Conservation (phyloP, 345 rosid genomes). For the Moricandia arvensis region DNA sequence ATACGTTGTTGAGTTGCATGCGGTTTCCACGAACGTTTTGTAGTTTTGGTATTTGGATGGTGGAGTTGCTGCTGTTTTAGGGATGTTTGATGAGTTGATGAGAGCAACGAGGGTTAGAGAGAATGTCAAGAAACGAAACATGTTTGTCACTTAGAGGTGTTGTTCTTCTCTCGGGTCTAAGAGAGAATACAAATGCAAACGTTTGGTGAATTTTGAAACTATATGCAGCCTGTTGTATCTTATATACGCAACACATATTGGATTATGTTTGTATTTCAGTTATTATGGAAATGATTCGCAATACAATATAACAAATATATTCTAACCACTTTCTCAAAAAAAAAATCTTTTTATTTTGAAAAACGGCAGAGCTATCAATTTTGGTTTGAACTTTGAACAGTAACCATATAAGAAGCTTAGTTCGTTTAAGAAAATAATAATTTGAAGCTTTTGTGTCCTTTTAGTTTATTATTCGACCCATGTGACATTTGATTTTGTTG, state of each 20-base stretch:
- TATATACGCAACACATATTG: background rate
- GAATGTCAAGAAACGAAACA: slow-evolving; percentile 17
- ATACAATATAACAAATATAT: background rate
- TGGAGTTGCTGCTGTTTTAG: slow-evolving; percentile 25
- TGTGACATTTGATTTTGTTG: slow-evolving; percentile 14
- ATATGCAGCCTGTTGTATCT: background rate
- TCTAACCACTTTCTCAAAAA: background rate
- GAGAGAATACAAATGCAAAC: background rate
- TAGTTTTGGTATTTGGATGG: slow-evolving; percentile 5
- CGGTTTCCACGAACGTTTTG: background rate
- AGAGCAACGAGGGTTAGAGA: slow-evolving; percentile 29
- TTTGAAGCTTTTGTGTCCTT: background rate
- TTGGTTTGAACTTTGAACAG: background rate
- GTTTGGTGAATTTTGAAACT: slow-evolving; percentile 13
- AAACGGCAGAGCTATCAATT: background rate
- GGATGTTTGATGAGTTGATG: slow-evolving; percentile 15
- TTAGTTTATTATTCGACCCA: background rate
- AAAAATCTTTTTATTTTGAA: background rate
- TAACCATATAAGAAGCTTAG: background rate
- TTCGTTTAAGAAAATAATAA: background rate
- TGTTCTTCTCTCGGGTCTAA: background rate
- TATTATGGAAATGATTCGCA: background rate
- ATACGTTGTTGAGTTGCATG: background rate
- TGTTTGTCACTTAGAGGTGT: background rate
- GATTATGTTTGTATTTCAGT: background rate